These are phyloP conservation scores for Diddensiella santjacobensis DNA, from an alignment of 805 yeast species.

Conservation along the genomic window DNA sequence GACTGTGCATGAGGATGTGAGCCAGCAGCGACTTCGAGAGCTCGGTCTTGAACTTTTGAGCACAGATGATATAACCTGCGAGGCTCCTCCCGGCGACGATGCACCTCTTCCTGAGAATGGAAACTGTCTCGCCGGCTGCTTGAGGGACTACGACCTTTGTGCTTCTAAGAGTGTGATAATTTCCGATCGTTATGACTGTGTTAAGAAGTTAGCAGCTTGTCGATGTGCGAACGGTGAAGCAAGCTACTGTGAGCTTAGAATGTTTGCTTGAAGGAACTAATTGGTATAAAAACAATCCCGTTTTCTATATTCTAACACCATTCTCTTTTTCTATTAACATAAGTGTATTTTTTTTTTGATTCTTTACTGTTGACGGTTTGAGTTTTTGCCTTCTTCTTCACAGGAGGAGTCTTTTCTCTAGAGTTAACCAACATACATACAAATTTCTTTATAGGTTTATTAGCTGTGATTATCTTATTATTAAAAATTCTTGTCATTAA, in stretches of 20 bases:
- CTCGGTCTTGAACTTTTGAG: too few relatives aligned
- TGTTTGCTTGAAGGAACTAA: background rate
- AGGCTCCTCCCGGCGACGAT: background rate
- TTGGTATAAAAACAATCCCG: background rate
- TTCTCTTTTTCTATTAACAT: background rate
- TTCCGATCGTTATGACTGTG: slow-evolving; percentile 20
- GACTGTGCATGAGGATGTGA: background rate
- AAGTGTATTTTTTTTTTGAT: too few relatives aligned
- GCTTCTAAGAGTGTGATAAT: slow-evolving; percentile 8
- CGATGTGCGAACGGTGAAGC: slow-evolving; percentile 27
- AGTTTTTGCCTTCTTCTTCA: too few relatives aligned
- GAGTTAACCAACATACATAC: too few relatives aligned
- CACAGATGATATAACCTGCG: background rate
- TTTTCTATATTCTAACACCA: background rate
- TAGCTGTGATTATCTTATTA: too few relatives aligned
- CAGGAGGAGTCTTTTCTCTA: too few relatives aligned
- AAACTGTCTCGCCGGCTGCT: slow-evolving; percentile 25
- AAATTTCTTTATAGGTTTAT: too few relatives aligned
- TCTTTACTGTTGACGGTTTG: too few relatives aligned
- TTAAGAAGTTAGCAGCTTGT: slow-evolving; percentile 24
- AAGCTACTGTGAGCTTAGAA: slow-evolving; percentile 20
- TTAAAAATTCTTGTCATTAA: too few relatives aligned
- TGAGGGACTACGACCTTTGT: slow-evolving; percentile 20
- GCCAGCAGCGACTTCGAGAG: too few relatives aligned
- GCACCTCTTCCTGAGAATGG: slow-evolving; percentile 20